Conservation (phyloP, 1,284 basidiomycete genomes). For the Neonothopanus nambi region DNA sequence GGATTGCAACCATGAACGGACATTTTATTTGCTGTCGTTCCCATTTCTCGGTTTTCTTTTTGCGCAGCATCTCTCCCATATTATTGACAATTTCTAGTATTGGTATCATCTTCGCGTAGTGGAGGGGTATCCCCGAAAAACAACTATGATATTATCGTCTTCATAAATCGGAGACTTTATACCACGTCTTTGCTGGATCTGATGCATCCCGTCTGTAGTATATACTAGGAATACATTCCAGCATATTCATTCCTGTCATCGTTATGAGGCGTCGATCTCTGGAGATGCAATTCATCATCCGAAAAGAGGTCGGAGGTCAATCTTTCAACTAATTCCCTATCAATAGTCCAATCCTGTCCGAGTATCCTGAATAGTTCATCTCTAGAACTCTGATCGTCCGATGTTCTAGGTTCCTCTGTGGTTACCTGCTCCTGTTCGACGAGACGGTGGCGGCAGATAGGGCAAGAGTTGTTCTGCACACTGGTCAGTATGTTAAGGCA, state of each 20-base stretch:
- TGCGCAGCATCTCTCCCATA: background rate
- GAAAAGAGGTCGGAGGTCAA: background rate
- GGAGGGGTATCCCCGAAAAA: background rate
- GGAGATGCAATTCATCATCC: background rate
- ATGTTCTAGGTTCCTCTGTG: background rate
- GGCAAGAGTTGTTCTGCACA: slow-evolving; percentile 59
- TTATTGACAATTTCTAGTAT: background rate
- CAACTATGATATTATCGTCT: slow-evolving; percentile 7
- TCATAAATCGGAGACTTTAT: slow-evolving; percentile 14
- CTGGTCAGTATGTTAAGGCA: slow-evolving; percentile 3
- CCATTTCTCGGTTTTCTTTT: background rate
- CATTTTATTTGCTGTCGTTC: background rate
- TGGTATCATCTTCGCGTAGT: background rate
- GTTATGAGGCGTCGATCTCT: background rate
- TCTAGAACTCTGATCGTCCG: slow-evolving; percentile 13
- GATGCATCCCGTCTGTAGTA: no score
- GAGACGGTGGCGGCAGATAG: slow-evolving; percentile 56
- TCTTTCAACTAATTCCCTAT: background rate
- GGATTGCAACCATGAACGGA: slow-evolving; percentile 8
- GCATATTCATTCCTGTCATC: slow-evolving; percentile 36
- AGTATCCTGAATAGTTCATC: slow-evolving; percentile 7
- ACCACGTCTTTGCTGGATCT: slow-evolving; percentile 5
- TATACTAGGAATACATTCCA: slow-evolving; percentile 54
- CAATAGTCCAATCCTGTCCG: background rate
- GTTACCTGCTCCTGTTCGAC: slow-evolving; percentile 20